Evolutionary conservation across 1,139 yeast genomes (phyloP), one percentile per base, ranked within the genome.

Genomic region (Casaregolazyma lundiana): DNA sequence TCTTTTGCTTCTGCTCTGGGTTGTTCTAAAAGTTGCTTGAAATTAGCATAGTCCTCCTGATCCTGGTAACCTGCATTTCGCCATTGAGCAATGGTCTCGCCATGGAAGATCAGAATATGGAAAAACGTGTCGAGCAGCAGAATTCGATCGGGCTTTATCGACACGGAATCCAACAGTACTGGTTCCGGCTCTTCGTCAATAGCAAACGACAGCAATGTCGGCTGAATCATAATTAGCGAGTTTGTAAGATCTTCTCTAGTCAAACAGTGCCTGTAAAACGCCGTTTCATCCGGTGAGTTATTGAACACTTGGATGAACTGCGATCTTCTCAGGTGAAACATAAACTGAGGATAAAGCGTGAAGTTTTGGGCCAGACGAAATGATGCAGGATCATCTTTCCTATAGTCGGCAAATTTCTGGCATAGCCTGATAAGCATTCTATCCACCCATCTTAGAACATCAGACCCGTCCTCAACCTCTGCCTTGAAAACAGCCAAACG

Each of bases 281-380:
- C 97, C 45, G 98, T 90, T 73, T 92, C 98, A 72, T 92, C 98
- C 1, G 98, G 98, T 16, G 97, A 90, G 69, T 92, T 90, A 70
- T 92, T 92, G 74, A 92, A 92, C 46, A 90, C 97, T 67, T 90
- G 96, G 65, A 92, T 75, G 68, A 92, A 92, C 70, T 90, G 97
- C 1, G 97, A 88, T 69, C 98, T 83, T 72, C 98, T 84, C 70
- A 92, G 77, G 66, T 92, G 95, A 69, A 87, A 92, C 72, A 92
- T 87, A 63, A 92, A 92, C 69, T 92, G 97, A 40, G 98, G 98
- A 64, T 87, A 86, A 80, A 89, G 70, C 20, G 94, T 81, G 66
- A 84, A 90, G 58, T 83, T 78, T 50, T 81, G 82, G 0, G 94
- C 76, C 50, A 92, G 71, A 57, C 90, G 73, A 71, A 92, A 92